These are phyloP conservation scores for Melanomma pulvis-pyrius DNA, from an alignment of 495 filamentous ascomycete species.

Conservation along the genomic window DNA sequence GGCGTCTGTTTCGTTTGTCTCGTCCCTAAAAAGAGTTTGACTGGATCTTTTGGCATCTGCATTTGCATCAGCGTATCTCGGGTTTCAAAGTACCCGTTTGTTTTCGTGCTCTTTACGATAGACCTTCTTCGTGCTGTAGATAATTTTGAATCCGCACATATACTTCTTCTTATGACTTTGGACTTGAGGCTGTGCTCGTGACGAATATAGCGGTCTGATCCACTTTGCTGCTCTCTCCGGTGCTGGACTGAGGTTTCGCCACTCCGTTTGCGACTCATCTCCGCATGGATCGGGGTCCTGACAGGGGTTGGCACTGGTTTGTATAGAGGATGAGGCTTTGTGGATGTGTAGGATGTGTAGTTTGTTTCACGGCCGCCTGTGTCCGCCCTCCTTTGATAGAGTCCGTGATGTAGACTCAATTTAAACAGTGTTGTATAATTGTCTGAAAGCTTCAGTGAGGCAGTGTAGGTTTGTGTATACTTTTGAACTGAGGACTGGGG, in stretches of 20 bases:
- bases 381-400: background rate
- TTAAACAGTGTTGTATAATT: no score
- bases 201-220: background rate
- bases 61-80: background rate
- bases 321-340: background rate
- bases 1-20: background rate
- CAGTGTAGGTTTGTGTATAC: background rate
- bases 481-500: background rate
- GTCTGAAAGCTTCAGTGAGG: no score
- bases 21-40: background rate
- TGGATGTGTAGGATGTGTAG: background rate
- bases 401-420: no score
- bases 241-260: background rate
- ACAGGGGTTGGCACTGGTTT: background rate
- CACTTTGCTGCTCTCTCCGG: background rate
- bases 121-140: no score
- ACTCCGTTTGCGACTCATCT: background rate
- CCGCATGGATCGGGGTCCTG: background rate
- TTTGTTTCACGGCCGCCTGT: background rate
- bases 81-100: background rate
- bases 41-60: background rate
- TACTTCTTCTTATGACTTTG: background rate
- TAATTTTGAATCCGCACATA: no score
- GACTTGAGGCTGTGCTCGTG: background rate
- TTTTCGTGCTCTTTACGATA: background rate